Evolutionary conservation across 2,329 filamentous ascomycete genomes (phyloP), one percentile per base, ranked within the genome.

Genomic region (Scedosporium boydii): DNA sequence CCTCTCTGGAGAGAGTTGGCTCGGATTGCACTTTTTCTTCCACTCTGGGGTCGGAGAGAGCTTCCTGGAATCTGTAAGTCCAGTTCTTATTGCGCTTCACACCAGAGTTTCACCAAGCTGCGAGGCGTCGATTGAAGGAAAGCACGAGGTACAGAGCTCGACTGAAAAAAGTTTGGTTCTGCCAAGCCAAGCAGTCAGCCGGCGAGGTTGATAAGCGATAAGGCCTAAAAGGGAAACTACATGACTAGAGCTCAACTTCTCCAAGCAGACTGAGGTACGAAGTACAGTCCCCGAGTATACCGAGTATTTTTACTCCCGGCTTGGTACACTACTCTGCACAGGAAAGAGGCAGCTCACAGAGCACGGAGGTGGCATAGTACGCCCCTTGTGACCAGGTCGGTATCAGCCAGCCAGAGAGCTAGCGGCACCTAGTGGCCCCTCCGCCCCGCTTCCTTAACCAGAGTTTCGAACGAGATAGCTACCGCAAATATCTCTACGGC

Each of bases 91-190:
- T 58, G 46, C 55, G 23, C 51, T 55, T 55, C 51, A 55, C 18
- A 41, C 55, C 55, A 41, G 55, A 58, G 27, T 58, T 55, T 55
- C 51, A 55, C 21, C 48, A 53, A 48, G 51, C 51, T 55, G 51
- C 21, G 51, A 55, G 51, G 21, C 18, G 51, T 23, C 21, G 7
- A 27, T 48, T 16, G 44, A 48, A 48, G 21, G 29, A 34, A 34
- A 34, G 29, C 29, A 34, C 29, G 29, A 34, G 9, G 34, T 38
- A 14, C 34, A 38, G 34, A 38, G 10, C 10, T 38, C 10, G 34
- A 38, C 51, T 6, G 6, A 48, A 23, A 48, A 23, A 58, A 58
- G 55, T 58, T 58, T 58, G 55, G 55, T 58, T n/a, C 7, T 26
- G 55, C 16, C 55, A 58, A 27, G 53, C 14, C 23, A 23, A 23